Percentiles rank a stretch among this genome's conserved stretches.
phyloP scores from a whole-genome alignment of 495 filamentous ascomycete genomes.

The Podospora conica region DNA sequence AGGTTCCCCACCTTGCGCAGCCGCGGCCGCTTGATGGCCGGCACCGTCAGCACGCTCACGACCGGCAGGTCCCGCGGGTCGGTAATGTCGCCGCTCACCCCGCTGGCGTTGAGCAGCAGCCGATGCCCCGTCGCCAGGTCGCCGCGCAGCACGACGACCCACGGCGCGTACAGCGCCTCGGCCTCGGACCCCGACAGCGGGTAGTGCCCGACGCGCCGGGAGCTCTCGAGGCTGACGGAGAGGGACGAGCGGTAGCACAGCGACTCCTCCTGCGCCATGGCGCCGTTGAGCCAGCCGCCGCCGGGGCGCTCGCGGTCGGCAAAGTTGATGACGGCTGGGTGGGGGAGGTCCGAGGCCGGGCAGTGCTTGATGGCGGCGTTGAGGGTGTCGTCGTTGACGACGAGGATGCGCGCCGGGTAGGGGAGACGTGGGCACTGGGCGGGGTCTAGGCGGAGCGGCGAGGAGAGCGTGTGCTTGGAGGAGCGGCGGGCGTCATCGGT shows the following conservation, averaged over 20 bases:
- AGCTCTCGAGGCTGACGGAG: not conserved
- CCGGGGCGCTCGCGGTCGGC: slow-evolving; percentile 6
- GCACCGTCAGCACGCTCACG: slow-evolving; percentile 3
- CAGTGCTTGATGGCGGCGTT: slow-evolving; percentile 9
- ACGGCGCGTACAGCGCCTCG: slow-evolving; percentile 6
- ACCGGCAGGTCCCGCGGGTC: not conserved
- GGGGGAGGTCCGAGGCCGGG: not conserved
- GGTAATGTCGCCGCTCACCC: not conserved
- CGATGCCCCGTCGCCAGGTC: not conserved
- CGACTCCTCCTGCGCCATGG: slow-evolving; percentile 11
- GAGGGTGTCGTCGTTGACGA: slow-evolving; percentile 13
- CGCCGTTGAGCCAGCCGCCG: slow-evolving; percentile 13
- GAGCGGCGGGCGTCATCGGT: not conserved
- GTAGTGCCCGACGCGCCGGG: not conserved
- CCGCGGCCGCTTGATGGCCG: not conserved
- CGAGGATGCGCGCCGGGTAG: not conserved
- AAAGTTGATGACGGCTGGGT: slow-evolving; percentile 8
- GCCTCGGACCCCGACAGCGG: not conserved
- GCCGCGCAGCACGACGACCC: slow-evolving; percentile 2
- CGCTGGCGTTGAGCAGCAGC: not conserved
- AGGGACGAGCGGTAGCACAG: slow-evolving; percentile 12
- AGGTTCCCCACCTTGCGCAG: not conserved
- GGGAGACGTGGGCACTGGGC: not conserved
- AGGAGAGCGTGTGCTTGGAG: not conserved
- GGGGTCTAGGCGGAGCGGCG: not conserved